Conservation (phyloP, 2,329 filamentous ascomycete genomes). For the Microascus cirrosus region DNA sequence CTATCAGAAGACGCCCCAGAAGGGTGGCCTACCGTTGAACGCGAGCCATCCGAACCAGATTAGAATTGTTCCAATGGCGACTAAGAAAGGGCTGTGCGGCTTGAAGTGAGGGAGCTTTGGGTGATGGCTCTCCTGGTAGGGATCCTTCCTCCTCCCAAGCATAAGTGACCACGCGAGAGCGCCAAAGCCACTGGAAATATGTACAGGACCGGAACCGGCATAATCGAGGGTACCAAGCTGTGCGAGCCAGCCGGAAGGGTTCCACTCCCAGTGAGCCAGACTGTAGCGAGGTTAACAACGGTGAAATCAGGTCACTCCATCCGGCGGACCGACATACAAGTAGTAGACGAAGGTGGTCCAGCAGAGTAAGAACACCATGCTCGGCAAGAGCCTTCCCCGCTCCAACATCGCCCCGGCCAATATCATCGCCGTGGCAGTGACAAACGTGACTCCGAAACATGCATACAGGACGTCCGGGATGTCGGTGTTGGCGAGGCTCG, state of each 20-base stretch:
- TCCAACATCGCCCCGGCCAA: constrained; percentile 25
- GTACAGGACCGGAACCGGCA: constrained; percentile 51
- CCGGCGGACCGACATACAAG: constrained; percentile 12
- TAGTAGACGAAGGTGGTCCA: constrained; percentile 57
- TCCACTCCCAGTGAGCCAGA: constrained; percentile 58
- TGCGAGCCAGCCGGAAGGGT: constrained; percentile 53
- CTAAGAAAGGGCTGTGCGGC: constrained; percentile 51
- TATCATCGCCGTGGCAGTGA: constrained; percentile 26
- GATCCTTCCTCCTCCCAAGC: constrained; percentile 44
- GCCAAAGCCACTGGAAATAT: constrained; percentile 51
- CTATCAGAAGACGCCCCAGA: background rate
- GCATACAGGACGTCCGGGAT: constrained; percentile 25
- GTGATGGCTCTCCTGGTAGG: constrained; percentile 32
- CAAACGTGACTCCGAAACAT: constrained; percentile 24
- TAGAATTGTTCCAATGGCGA: constrained; percentile 52
- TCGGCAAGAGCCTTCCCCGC: constrained; percentile 24
- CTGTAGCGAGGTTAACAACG: constrained; percentile 11
- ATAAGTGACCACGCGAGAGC: constrained; percentile 53
- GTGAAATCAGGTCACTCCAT: background rate
- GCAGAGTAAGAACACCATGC: constrained; percentile 50
- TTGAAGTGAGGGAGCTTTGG: constrained; percentile 23
- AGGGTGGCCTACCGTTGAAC: constrained; percentile 28
- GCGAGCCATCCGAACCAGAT: constrained; percentile 55
- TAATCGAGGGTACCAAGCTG: constrained; percentile 50
- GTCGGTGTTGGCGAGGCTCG: constrained; percentile 22